phyloP scores from a whole-genome alignment of 345 rosid genomes.

The Toxicodendron radicans region DNA sequence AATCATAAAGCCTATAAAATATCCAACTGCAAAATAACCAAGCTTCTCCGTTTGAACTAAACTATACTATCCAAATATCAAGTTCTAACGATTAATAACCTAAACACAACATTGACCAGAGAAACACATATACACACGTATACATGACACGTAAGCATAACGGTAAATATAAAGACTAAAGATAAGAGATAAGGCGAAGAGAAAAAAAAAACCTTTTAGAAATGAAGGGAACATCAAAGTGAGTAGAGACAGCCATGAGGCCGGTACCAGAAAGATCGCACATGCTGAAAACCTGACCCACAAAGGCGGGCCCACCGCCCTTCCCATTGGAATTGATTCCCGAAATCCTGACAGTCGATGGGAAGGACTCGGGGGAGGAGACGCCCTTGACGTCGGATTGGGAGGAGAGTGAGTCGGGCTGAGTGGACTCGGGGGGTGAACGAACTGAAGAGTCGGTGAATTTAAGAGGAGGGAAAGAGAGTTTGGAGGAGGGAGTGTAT shows the following conservation, averaged over 20 bases:
- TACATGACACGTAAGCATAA: neutral
- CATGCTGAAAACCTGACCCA: constrained; percentile 97
- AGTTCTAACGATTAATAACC: neutral
- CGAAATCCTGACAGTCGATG: constrained; percentile 75
- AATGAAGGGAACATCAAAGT: constrained; percentile 84
- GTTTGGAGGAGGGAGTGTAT: constrained; percentile 46
- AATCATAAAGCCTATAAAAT: neutral
- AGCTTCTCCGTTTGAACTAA: too few species aligned
- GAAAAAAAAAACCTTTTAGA: constrained; percentile 56
- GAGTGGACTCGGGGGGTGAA: constrained; percentile 37
- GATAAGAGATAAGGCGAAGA: neutral
- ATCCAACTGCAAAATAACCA: neutral
- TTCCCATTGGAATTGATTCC: constrained; percentile 65
- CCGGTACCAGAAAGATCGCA: constrained; percentile 98
- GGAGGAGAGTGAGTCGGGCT: constrained; percentile 44
- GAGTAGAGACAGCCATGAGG: constrained; percentile 93
- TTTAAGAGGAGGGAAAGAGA: constrained; percentile 53
- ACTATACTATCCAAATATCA: neutral
- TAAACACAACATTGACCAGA: too few species aligned
- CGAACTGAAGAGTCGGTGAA: constrained; percentile 36
- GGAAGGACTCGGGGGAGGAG: constrained; percentile 55
- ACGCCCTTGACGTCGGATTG: constrained; percentile 46
- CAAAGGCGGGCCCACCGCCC: constrained; percentile 90
- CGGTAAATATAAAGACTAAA: neutral
- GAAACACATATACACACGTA: too few species aligned